Evolutionary conservation across 768 basidiomycete species (phyloP).

Genomic region (Amanita jacksonii): DNA sequence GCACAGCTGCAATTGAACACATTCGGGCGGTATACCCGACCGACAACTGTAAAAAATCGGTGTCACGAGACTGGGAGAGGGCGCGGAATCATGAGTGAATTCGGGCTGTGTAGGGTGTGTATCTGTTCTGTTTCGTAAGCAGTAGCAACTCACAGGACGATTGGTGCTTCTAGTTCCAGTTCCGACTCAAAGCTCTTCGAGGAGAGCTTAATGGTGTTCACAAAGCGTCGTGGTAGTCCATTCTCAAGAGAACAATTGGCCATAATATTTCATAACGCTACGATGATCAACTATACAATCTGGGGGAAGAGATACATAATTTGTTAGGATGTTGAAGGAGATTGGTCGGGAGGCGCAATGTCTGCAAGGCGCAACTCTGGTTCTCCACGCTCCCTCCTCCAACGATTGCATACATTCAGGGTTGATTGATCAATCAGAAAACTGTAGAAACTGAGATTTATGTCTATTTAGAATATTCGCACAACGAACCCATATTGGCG

Average conservation of each 20-base stretch:
- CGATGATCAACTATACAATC: too few relatives aligned
- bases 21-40: conserved; percentile 73
- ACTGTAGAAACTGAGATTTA: conserved; percentile 26
- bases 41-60: conserved; percentile 84
- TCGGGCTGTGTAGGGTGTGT: conserved; percentile 71
- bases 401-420: conserved; percentile 68
- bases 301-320: too few relatives aligned
- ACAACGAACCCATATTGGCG: conserved; percentile 67
- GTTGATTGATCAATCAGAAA: conserved; percentile 72
- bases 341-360: conserved; percentile 7
- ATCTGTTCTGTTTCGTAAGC: conserved; percentile 10
- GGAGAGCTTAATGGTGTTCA: conserved; percentile 82
- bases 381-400: conserved; percentile 80
- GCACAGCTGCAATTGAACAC: conserved; percentile 91
- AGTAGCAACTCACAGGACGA: not conserved
- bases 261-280: not conserved
- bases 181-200: conserved; percentile 72
- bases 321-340: conserved; percentile 7
- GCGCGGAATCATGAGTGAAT: conserved; percentile 83
- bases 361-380: conserved; percentile 43
- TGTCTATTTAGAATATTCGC: not conserved
- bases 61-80: conserved; percentile 82
- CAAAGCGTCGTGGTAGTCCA: conserved; percentile 93
- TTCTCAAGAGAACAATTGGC: too few relatives aligned
- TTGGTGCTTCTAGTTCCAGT: conserved; percentile 59